Base-by-base conservation (phyloP, 2,329 filamentous ascomycete species). In the Metarhizium rileyi region DNA sequence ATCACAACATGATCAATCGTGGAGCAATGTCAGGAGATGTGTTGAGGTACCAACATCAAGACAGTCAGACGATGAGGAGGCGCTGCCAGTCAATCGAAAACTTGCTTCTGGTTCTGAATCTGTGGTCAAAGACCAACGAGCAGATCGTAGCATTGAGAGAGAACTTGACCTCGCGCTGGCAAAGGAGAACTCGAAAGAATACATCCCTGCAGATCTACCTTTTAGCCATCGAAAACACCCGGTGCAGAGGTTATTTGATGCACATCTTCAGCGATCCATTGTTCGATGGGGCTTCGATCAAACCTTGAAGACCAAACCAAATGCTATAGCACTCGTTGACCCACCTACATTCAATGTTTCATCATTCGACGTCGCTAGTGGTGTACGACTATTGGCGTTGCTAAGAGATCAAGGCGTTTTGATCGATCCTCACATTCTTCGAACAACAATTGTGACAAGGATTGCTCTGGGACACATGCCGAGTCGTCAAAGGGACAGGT, bases 221-320 rank as follows among this genome's bases (percentile, higher is more conserved):
- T 59, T 67, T 23, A 52, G 54, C 9, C 68, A 71, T 47, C 63
- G 61, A 1, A 57, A 66, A 12, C 76, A 80, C 51, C 76, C 76
- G 2, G 50, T 79, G 6, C 67, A 65, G 38, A 64, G 64, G 35
- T 63, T 80, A 20, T 78, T 80, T 53, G 61, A 68, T 40, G 46
- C 53, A 10, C 58, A 57, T 25, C 50, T 77, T 20, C 62, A 75
- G 47, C 61, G 63, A 1, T 58, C 60, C 2, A 65, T 77, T 16
- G 53, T 76, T 8, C 63, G 72, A 33, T 75, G 70, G 66, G 69
- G 70, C 0, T 77, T 78, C 49, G 63, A 71, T 50, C 59, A 65
- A 46, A 65, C 61, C 12, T 47, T 66, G 23, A 59, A 62, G 2
- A 55, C 55, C 23, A 38, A 54, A 26, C 58, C 62, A 7, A 46